Base-by-base conservation (phyloP, 371 early-diverging fungal genomes). In the Choanephora cucurbitarum region DNA sequence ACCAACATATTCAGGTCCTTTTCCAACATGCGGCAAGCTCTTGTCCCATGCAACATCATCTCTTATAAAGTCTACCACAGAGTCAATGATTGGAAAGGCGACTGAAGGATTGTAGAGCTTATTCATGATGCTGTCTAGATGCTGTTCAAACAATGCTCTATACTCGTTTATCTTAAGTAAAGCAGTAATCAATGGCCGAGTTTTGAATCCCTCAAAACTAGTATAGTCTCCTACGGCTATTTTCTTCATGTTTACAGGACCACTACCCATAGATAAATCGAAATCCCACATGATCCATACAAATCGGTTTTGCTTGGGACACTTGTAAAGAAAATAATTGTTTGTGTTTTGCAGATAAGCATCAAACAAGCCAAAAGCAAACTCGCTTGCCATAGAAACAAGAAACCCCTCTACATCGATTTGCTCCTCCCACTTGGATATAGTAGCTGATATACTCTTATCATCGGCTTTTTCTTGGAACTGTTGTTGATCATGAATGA, bases 271-370 rank as follows among this genome's bases (percentile, higher is more conserved):
- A 0, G 49, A 49, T 42, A 52, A 57, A 48, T 74, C 75, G 42
- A 64, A 52, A n/a, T 74, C 75, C 67, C 69, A 69, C 9, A 49
- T 55, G 10, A 74, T 66, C 33, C 40, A 74, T 11, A 62, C 46
- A 31, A 67, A 67, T 1, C 49, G 40, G 9, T 52, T 55, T 23
- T 46, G 42, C 15, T 45, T 23, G 28, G 71, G 67, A 17, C 57
- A 41, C 13, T 69, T 62, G 40, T 74, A 74, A 15, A 74, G n/a
- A 46, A 66, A 70, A 41, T 67, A 74, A 31, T 74, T 74, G 34
- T 74, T 58, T n/a, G 66, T 58, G 23, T 74, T 74, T 34, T 64
- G 63, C n/a, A 61, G 51, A 47, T 70, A 68, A 6, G 58, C 66
- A 57, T 74, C 74, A 63, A 58, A 60, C 33, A 39, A 54, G 3